Percentiles rank a stretch among this genome's conserved stretches.
Evolutionary conservation across 2,329 filamentous ascomycete genomes (phyloP).

Genomic region (Pseudogymnoascus sp.): DNA sequence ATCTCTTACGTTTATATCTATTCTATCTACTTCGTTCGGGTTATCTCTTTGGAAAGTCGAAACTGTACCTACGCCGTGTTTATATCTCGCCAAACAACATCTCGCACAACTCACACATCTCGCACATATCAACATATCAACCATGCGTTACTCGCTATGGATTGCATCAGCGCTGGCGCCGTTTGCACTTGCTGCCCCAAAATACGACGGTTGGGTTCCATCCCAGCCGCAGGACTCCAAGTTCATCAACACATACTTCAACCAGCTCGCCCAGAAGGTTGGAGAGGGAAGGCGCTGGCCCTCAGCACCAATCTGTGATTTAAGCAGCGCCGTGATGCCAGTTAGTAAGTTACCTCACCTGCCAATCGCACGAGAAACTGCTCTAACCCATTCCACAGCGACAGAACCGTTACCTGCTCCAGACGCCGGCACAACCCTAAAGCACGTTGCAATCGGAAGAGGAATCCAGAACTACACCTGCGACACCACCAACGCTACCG

Average conservation of each 20-base stretch:
- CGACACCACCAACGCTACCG: conserved; percentile 49
- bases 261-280: conserved; percentile 49
- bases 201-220: conserved; percentile 17
- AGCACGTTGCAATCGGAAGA: conserved; percentile 77
- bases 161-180: conserved; percentile 41
- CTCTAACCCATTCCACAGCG: conserved; percentile 33
- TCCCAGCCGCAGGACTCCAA: conserved; percentile 23
- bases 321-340: conserved; percentile 46
- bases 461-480: conserved; percentile 96
- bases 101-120: background rate
- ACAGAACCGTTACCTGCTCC: conserved; percentile 55
- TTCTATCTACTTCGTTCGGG: background rate
- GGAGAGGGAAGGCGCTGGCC: conserved; percentile 39
- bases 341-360: conserved; percentile 33
- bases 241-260: conserved; percentile 54
- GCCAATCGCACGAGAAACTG: conserved; percentile 7
- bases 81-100: background rate
- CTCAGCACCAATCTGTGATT: conserved; percentile 43
- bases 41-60: background rate
- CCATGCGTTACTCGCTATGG: conserved; percentile 46
- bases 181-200: conserved; percentile 33
- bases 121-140: conserved; percentile 10
- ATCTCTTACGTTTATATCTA: conserved; percentile 6
- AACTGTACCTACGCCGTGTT: conserved; percentile 2
- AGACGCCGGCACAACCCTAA: conserved; percentile 53